phyloP scores from a whole-genome alignment of 2,329 filamentous ascomycete genomes.

The Ampelomyces quisqualis region DNA sequence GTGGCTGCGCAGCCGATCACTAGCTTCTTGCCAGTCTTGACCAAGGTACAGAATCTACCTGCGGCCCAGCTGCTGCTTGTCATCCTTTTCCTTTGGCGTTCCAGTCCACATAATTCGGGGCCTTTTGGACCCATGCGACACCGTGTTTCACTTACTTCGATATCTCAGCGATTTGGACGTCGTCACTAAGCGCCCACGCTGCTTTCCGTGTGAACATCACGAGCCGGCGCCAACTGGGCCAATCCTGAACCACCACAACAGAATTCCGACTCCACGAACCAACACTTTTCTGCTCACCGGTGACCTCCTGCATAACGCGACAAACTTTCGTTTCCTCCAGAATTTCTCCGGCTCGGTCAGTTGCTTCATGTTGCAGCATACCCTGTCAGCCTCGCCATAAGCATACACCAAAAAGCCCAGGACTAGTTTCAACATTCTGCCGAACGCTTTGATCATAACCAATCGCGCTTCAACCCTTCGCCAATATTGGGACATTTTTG shows the following conservation, averaged over 20 bases:
- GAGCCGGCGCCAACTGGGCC: slow-evolving; percentile 35
- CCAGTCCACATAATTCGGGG: slow-evolving; percentile 23
- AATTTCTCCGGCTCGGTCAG: slow-evolving; percentile 19
- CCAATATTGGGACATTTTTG: slow-evolving; percentile 20
- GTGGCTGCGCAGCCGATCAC: slow-evolving; percentile 27
- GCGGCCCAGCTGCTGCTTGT: slow-evolving; percentile 13
- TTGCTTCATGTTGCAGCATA: slow-evolving; percentile 21
- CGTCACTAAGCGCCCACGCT: slow-evolving; percentile 39
- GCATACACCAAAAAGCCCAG: slow-evolving; percentile 20
- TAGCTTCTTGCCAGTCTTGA: slow-evolving; percentile 21
- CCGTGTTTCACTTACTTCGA: slow-evolving; percentile 33
- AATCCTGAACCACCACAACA: slow-evolving; percentile 27
- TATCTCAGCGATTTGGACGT: slow-evolving; percentile 28
- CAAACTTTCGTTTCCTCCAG: slow-evolving; percentile 15
- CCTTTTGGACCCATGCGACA: slow-evolving; percentile 26
- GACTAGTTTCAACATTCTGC: slow-evolving; percentile 33
- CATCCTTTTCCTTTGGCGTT: slow-evolving; percentile 16
- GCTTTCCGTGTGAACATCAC: slow-evolving; percentile 25
- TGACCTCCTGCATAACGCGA: slow-evolving; percentile 26
- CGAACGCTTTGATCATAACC: slow-evolving; percentile 27
- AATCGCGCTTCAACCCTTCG: slow-evolving; percentile 7
- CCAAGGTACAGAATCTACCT: slow-evolving; percentile 13
- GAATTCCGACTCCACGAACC: slow-evolving; percentile 16
- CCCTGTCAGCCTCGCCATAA: slow-evolving; percentile 36
- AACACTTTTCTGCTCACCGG: slow-evolving; percentile 10